phyloP scores from a whole-genome alignment of 805 yeast genomes.

The Starmerella scarabaei region DNA sequence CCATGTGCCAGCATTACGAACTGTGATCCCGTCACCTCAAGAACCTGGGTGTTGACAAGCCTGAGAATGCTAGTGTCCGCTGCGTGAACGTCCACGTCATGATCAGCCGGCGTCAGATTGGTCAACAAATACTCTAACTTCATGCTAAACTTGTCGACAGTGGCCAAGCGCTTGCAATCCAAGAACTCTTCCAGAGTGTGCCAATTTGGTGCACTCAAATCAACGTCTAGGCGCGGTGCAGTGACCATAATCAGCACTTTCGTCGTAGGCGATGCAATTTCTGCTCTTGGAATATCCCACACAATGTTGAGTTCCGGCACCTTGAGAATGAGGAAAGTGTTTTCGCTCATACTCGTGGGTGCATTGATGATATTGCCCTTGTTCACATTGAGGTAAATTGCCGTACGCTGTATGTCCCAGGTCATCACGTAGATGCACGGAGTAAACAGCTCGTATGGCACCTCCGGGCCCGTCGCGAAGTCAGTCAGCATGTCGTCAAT shows the following conservation, averaged over 20 bases:
- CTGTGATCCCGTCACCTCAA: slow-evolving; percentile 52
- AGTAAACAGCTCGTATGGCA: slow-evolving; percentile 62
- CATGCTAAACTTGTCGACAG: slow-evolving; percentile 47
- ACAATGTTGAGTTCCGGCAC: slow-evolving; percentile 44
- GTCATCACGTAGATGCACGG: slow-evolving; percentile 52
- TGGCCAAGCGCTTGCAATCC: slow-evolving; percentile 50
- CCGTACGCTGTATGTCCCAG: slow-evolving; percentile 47
- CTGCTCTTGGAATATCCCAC: slow-evolving; percentile 45
- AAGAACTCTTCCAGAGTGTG: slow-evolving; percentile 68
- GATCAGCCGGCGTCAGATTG: slow-evolving; percentile 33
- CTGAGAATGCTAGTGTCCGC: slow-evolving; percentile 33
- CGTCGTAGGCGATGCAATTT: slow-evolving; percentile 23
- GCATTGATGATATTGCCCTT: slow-evolving; percentile 80
- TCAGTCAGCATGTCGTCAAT: slow-evolving; percentile 63
- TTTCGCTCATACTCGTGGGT: slow-evolving; percentile 72
- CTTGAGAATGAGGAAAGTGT: slow-evolving; percentile 59
- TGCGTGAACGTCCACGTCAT: slow-evolving; percentile 27
- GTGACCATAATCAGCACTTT: slow-evolving; percentile 16
- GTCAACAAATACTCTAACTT: slow-evolving; percentile 47
- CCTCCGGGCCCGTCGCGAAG: slow-evolving; percentile 51
- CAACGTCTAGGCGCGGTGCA: slow-evolving; percentile 47
- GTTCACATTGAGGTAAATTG: slow-evolving; percentile 64
- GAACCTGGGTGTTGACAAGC: slow-evolving; percentile 42
- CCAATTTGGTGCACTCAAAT: slow-evolving; percentile 80
- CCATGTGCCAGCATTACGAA: slow-evolving; percentile 69